Percentiles rank a stretch among this genome's conserved stretches.
These are phyloP conservation scores for Mycena kentingensis DNA, from an alignment of 768 basidiomycete genomes.

Conservation along the genomic window DNA sequence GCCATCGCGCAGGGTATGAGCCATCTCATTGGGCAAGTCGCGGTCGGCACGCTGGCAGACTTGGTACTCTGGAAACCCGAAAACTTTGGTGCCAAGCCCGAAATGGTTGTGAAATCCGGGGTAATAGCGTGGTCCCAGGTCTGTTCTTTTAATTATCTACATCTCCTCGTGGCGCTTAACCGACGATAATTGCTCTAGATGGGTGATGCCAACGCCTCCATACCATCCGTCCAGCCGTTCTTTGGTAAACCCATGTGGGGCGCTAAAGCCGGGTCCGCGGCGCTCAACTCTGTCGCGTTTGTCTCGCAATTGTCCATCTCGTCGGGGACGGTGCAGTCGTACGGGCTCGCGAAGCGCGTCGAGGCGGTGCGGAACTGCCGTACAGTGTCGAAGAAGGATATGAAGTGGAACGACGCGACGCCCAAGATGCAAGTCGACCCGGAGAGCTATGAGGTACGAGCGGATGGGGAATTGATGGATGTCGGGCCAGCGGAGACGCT, in stretches of 20 bases:
- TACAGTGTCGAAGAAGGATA: slow-evolving; percentile 76
- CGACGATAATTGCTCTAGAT: slow-evolving; percentile 51
- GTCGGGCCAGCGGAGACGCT: slow-evolving; percentile 71
- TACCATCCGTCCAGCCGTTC: slow-evolving; percentile 92
- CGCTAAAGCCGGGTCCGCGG: slow-evolving; percentile 70
- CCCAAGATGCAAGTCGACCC: slow-evolving; percentile 91
- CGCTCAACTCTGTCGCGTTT: slow-evolving; percentile 83
- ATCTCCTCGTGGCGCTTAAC: not conserved
- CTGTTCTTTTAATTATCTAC: slow-evolving; percentile 22
- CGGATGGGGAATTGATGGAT: slow-evolving; percentile 77
- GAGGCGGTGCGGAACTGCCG: slow-evolving; percentile 81
- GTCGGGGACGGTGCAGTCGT: slow-evolving; percentile 53
- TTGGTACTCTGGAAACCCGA: slow-evolving; percentile 95
- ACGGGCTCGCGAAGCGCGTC: slow-evolving; percentile 67
- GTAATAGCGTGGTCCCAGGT: slow-evolving; percentile 91
- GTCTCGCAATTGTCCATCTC: slow-evolving; percentile 74
- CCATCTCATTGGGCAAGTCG: slow-evolving; percentile 82
- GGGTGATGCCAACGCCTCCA: slow-evolving; percentile 96
- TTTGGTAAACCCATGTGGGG: slow-evolving; percentile 95
- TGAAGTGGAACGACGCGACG: slow-evolving; percentile 88
- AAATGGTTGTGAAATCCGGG: slow-evolving; percentile 94
- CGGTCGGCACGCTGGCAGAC: slow-evolving; percentile 84
- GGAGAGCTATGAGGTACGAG: slow-evolving; percentile 85
- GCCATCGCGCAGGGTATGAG: slow-evolving; percentile 94
- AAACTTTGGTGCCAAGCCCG: slow-evolving; percentile 89